Evolutionary conservation across 495 filamentous ascomycete genomes (phyloP), one percentile per base, ranked within the genome.

Genomic region (Trypethelium eluteriae): DNA sequence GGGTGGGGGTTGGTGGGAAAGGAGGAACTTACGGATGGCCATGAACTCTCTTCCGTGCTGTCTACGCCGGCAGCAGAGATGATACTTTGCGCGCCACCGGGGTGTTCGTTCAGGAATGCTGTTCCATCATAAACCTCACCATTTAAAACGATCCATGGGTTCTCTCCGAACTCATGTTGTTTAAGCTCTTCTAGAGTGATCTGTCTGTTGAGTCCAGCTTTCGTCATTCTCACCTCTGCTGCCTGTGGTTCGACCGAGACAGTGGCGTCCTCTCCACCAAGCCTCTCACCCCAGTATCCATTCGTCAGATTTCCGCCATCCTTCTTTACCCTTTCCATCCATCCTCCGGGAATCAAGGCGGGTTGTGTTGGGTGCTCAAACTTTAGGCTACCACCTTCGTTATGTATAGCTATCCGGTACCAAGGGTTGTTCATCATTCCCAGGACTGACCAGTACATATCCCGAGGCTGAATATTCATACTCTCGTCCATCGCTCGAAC

Each of bases 371-470:
- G 93, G 71, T 98, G 93, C 69, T 97, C 93, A 67, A 98, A 97
- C 7, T 85, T 82, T 53, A 98, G 75, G 34, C 69, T 73, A 41
- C 85, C 80, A 0, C 79, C 82, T 68, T 96, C 89, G 66, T 88
- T 87, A 50, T 83, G 85, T 66, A 98, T 90, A 4, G 86, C 83
- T 5, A 98, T 82, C 16, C 93, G 81, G 75, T 88, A 98, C 93
- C 93, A 98, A 6, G 92, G 89, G 72, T 96, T 97, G 74, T 98
- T 96, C 93, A 98, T 98, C 93, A 98, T 98, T 0, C 93, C 93
- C 50, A 97, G 78, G 18, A 96, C 93, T 66, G 85, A 90, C 93
- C 93, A 98, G 76, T 98, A 98, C 89, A 96, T 96, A 70, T 98
- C 93, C 67, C 89, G 81, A 5, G 93, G 93, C 73, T 96, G 92